phyloP scores from a whole-genome alignment of 2,329 filamentous ascomycete species.

The Colletotrichum cuscutae region DNA sequence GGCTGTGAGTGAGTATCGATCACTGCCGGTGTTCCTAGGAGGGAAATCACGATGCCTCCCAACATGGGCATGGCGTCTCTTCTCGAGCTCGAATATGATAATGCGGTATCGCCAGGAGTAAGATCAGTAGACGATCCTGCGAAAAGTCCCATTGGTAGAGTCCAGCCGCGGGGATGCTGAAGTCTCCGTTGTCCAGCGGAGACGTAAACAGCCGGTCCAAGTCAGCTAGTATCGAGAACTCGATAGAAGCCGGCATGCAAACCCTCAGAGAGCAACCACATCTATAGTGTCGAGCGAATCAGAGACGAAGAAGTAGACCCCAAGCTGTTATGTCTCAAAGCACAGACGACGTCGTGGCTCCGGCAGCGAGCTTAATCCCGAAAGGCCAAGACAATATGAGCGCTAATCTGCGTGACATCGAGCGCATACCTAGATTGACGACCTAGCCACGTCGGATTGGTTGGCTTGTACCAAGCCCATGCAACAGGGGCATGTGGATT shows the following conservation, averaged over 20 bases:
- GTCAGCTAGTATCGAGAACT: background rate
- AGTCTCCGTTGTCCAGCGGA: background rate
- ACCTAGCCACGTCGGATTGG: constrained; percentile 14
- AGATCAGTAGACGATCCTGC: background rate
- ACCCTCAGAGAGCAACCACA: background rate
- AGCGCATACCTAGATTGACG: constrained; percentile 22
- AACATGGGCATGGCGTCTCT: background rate
- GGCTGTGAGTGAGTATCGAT: too few species aligned
- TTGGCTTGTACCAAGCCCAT: constrained; percentile 16
- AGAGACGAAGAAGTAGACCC: background rate
- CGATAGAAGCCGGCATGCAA: background rate
- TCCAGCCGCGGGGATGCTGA: background rate
- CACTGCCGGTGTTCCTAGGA: too few species aligned
- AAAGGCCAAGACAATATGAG: background rate
- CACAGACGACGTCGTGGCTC: constrained; percentile 28
- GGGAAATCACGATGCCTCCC: too few species aligned
- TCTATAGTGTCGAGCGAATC: constrained; percentile 3
- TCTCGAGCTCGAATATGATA: background rate
- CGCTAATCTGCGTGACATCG: constrained; percentile 18
- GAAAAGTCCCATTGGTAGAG: background rate
- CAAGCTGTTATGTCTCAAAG: constrained; percentile 21
- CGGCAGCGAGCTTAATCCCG: constrained; percentile 12
- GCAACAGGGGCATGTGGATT: constrained; percentile 14
- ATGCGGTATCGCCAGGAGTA: background rate
- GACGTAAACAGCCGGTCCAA: background rate